Base-by-base conservation (phyloP, 2,329 filamentous ascomycete genomes). In the Colletotrichum somersetense region DNA sequence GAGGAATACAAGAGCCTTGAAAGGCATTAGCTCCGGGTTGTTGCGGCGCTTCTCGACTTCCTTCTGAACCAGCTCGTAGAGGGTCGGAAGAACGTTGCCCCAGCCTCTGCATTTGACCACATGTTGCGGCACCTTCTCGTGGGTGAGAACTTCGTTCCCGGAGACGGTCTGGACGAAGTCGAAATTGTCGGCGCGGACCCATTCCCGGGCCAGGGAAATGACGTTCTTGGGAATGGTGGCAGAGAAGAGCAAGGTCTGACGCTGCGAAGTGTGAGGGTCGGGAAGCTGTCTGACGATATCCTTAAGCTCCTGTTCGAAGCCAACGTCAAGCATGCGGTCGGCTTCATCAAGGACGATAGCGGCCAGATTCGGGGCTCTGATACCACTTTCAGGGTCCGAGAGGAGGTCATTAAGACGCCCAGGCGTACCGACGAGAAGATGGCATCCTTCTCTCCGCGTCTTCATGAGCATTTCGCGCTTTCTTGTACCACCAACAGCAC, bases 261-360 rank as follows among this genome's bases (percentile, higher is more conserved):
- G 91, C 66, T 92, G 87, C 72, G 91, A 89, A 64, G 91, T 81
- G 0, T 80, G 77, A 8, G 88, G 87, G 58, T 87, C 83, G 3
- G 96, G 96, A 12, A 98, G 87, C 55, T 83, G 78, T 0, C 79
- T 71, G 67, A 90, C 83, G 67, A 96, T 93, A 1, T 88, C 80
- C 62, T 86, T 82, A 62, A 96, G 87, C 67, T 91, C 91, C 46
- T 85, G 85, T 68, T 91, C 86, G 77, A 96, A 96, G 2, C 93
- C 96, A 86, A 97, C 96, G 85, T 99, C 96, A 80, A 99, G 89
- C 93, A 99, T 98, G 77, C 96, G 93, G 83, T 99, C 96, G 77
- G 96, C 96, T 87, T 99, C 96, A 77, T 99, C 96, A 58, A 99
- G 91, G 75, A 98, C 95, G 57, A 99, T 88, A 76, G 96, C 97